Percentiles rank a stretch among this genome's conserved stretches.
Evolutionary conservation across 306 rosid species (phyloP).

Genomic region (Cucurbita pepo): DNA sequence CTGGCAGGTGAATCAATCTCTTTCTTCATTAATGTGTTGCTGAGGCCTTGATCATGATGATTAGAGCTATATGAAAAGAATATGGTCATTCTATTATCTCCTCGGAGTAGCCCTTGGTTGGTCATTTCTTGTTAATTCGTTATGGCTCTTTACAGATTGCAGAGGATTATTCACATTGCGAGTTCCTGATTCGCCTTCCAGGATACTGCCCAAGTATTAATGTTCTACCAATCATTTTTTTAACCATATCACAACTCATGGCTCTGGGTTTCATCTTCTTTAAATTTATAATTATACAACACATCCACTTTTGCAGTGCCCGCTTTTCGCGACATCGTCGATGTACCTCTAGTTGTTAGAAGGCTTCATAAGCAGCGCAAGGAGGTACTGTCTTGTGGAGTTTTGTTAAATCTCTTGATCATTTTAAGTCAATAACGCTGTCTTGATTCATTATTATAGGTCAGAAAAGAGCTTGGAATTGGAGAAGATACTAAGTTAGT

Average conservation of each 20-base stretch:
- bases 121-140: not conserved
- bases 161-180: constrained; percentile 96
- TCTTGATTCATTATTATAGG: constrained; percentile 33
- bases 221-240: not conserved
- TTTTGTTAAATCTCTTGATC: constrained; percentile 4
- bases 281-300: not conserved
- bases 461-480: constrained; percentile 67
- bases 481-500: constrained; percentile 55
- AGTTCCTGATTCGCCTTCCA: constrained; percentile 90
- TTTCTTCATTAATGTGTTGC: not conserved
- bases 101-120: not conserved
- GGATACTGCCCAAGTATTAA: constrained; percentile 89
- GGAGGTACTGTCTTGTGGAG: constrained; percentile 46
- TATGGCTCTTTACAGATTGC: constrained; percentile 39
- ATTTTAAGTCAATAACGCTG: constrained; percentile 1
- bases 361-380: constrained; percentile 70
- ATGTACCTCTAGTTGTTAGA: constrained; percentile 93
- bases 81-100: not conserved
- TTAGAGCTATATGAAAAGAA: not conserved
- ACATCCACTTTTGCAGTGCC: constrained; percentile 47
- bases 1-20: constrained; percentile 54
- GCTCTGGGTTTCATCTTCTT: not conserved
- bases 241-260: not conserved
- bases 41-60: not conserved
- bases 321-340: constrained; percentile 84